Evolutionary conservation across 148 eudicot species (phyloP).

Genomic region (Spergularia marina): DNA sequence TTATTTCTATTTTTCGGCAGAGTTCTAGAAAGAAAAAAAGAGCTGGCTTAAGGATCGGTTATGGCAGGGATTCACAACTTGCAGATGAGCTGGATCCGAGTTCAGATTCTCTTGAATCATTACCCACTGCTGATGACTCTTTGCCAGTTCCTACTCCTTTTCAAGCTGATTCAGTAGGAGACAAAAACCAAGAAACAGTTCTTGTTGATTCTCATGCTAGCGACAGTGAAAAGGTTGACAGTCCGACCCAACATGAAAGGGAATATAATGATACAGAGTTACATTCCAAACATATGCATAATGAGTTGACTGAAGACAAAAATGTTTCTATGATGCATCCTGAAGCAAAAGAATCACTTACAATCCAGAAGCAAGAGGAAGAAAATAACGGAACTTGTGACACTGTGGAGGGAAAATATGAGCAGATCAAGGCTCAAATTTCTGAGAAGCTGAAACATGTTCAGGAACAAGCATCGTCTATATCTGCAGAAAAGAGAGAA

Average conservation of each 20-base stretch:
- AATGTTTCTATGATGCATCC: conserved; percentile 7
- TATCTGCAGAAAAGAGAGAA: conserved; percentile 54
- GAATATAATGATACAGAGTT: conserved; percentile 13
- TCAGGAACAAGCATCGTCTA: conserved; percentile 38
- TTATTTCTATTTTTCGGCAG: conserved; percentile 42
- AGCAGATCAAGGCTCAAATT: conserved; percentile 45
- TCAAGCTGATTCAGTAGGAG: conserved; percentile 20
- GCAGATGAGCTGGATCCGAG: conserved; percentile 29
- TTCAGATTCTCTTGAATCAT: conserved; percentile 22
- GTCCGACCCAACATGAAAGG: conserved; percentile 13
- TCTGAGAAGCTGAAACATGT: conserved; percentile 45
- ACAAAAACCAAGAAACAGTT: conserved; percentile 19
- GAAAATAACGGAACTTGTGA: conserved; percentile 16
- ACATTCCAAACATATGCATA: conserved; percentile 16
- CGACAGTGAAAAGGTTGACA: conserved; percentile 16
- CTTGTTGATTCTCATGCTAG: conserved; percentile 13
- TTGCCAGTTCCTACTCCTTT: conserved; percentile 6
- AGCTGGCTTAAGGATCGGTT: conserved; percentile 66
- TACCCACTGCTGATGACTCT: conserved; percentile 16
- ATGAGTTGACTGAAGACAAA: conserved; percentile 11
- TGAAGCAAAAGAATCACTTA: conserved; percentile 19
- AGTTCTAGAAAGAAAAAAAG: conserved; percentile 63
- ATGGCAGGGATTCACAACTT: conserved; percentile 50
- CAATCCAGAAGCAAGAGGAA: conserved; percentile 18
- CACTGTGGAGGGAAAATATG: conserved; percentile 40